These are phyloP conservation scores for Herpetomonas samuelpessoai DNA, from an alignment of 208 protist species.

Conservation along the genomic window DNA sequence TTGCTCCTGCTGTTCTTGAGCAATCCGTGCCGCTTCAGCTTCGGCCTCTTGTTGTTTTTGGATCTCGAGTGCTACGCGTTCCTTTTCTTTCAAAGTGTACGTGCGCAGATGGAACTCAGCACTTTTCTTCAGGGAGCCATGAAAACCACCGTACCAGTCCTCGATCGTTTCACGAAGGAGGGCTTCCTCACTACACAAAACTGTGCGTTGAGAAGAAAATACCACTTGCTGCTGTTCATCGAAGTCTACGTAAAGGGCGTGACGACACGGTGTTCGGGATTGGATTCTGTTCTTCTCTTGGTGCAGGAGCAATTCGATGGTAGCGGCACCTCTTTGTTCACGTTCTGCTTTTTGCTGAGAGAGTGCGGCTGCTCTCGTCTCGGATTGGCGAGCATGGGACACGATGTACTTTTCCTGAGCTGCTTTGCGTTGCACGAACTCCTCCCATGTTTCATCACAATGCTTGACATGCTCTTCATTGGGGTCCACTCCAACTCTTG, in stretches of 20 bases:
- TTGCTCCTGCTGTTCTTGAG: conserved; percentile 30
- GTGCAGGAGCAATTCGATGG: conserved; percentile 46
- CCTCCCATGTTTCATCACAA: conserved; percentile 81
- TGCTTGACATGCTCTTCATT: conserved; percentile 62
- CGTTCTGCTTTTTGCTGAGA: conserved; percentile 3
- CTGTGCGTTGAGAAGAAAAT: conserved; percentile 29
- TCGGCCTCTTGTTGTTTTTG: conserved; percentile 14
- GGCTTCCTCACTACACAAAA: conserved; percentile 33
- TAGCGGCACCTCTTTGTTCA: conserved; percentile 26
- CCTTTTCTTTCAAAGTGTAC: conserved; percentile 3
- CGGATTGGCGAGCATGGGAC: conserved; percentile 9
- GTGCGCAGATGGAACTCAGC: conserved; percentile 8
- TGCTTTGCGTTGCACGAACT: conserved; percentile 33
- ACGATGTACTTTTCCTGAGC: conserved; percentile 31
- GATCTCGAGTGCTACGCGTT: not conserved
- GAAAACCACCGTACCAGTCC: conserved; percentile 19
- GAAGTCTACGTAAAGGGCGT: conserved; percentile 68
- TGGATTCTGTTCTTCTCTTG: conserved; percentile 16
- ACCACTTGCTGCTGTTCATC: conserved; percentile 45
- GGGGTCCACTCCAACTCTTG: conserved; percentile 21
- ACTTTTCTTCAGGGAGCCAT: conserved; percentile 3
- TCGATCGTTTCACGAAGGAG: conserved; percentile 30
- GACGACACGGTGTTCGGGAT: conserved; percentile 20
- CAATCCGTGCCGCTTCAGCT: conserved; percentile 28
- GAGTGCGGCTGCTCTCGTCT: conserved; percentile 14